Evolutionary conservation across 805 yeast species (phyloP).

Genomic region (Metschnikowia noctiluminum): DNA sequence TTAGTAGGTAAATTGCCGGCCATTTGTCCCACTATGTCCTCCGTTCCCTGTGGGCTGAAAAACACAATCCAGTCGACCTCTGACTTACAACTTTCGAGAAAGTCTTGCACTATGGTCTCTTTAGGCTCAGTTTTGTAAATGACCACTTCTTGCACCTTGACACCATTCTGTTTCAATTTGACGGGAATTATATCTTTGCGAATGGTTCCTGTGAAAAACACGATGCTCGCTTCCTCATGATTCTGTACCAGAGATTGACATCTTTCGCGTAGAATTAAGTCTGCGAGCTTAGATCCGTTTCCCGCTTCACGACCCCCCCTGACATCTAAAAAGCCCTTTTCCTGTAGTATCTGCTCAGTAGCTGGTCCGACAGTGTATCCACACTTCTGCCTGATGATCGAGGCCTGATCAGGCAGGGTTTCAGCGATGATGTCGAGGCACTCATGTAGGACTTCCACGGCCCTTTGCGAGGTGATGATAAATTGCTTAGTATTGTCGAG

Average conservation of each 20-base stretch:
- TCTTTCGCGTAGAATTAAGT: constrained; percentile 46
- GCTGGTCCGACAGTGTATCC: constrained; percentile 93
- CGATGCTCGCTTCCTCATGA: constrained; percentile 28
- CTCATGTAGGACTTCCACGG: constrained; percentile 72
- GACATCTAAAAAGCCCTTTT: constrained; percentile 64
- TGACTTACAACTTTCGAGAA: constrained; percentile 16
- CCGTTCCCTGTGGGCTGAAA: constrained; percentile 89
- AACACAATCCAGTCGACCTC: constrained; percentile 65
- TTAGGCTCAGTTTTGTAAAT: constrained; percentile 65
- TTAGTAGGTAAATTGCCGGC: constrained; percentile 8
- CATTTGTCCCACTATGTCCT: constrained; percentile 49
- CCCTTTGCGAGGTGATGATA: constrained; percentile 86
- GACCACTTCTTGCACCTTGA: constrained; percentile 53
- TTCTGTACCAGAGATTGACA: constrained; percentile 20
- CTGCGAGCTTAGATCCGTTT: constrained; percentile 69
- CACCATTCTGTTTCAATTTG: constrained; percentile 43
- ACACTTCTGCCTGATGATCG: constrained; percentile 42
- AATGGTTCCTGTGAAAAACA: constrained; percentile 83
- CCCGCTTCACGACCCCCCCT: constrained; percentile 78
- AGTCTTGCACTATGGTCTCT: constrained; percentile 43
- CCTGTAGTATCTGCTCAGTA: constrained; percentile 55
- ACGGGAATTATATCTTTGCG: constrained; percentile 79
- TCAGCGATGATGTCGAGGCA: constrained; percentile 31
- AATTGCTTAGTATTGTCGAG: constrained; percentile 44
- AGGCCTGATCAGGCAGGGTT: constrained; percentile 11